These are phyloP conservation scores for Athelia psychrophila DNA, from an alignment of 1,284 basidiomycete genomes.

Conservation along the genomic window DNA sequence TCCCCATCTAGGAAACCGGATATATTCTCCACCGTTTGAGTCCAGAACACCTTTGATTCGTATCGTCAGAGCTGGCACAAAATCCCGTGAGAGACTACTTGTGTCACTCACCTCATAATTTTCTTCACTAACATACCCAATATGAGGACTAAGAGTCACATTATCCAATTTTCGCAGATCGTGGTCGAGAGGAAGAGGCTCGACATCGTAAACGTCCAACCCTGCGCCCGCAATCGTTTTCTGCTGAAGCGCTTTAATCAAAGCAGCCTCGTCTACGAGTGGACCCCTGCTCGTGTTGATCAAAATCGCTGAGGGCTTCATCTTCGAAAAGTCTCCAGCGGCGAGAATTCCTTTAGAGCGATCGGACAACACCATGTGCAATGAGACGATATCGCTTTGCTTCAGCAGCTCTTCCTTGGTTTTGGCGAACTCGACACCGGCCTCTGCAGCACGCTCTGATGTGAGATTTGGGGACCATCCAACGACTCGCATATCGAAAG, in stretches of 20 bases:
- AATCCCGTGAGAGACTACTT: neutral
- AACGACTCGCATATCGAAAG: slow-evolving; percentile 56
- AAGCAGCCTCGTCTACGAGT: slow-evolving; percentile 51
- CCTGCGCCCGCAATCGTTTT: slow-evolving; percentile 53
- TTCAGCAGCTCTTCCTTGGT: slow-evolving; percentile 52
- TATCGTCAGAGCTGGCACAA: neutral
- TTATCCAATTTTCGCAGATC: slow-evolving; percentile 48
- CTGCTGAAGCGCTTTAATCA: slow-evolving; percentile 47
- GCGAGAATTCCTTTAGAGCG: slow-evolving; percentile 46
- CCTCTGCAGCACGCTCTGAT: slow-evolving; percentile 47
- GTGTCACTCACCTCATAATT: slow-evolving; percentile 46
- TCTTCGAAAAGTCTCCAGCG: slow-evolving; percentile 40
- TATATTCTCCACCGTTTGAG: slow-evolving; percentile 54
- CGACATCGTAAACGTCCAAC: slow-evolving; percentile 58
- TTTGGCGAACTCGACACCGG: slow-evolving; percentile 44
- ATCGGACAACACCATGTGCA: slow-evolving; percentile 57
- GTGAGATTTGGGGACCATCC: slow-evolving; percentile 67
- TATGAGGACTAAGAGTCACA: slow-evolving; percentile 59
- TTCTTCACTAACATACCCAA: slow-evolving; percentile 52
- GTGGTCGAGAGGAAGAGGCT: slow-evolving; percentile 58
- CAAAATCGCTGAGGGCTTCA: slow-evolving; percentile 56
- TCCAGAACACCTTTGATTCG: slow-evolving; percentile 31
- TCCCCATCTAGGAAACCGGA: slow-evolving; percentile 39
- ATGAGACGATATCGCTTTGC: slow-evolving; percentile 54
- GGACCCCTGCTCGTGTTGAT: slow-evolving; percentile 67